Evolutionary conservation across 2,329 filamentous ascomycete genomes (phyloP), one percentile per base, ranked within the genome.

Genomic region (Stylonectria norvegica): DNA sequence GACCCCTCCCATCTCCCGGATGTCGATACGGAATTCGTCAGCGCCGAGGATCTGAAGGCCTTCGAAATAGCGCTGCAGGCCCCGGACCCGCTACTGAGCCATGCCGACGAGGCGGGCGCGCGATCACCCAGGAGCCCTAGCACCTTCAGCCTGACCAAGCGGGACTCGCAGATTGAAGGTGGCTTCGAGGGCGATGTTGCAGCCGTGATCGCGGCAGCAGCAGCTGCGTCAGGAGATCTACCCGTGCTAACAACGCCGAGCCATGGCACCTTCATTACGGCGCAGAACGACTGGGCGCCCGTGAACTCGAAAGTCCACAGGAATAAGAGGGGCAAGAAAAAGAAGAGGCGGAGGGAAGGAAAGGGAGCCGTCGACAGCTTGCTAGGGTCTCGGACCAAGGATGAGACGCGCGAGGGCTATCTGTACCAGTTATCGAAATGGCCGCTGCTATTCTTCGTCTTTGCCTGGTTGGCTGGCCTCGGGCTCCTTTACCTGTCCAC

Each of bases 261-360:
- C 2, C 63, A 65, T 42, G 67, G 65, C 27, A 67, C 79, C 35
- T 89, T 90, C 61, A 88, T 97, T 56, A 86, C 88, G 4, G 91
- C 93, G 28, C 81, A 94, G 59, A 95, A 95, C 63, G 93, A 98
- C 70, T 98, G 93, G 93, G 83, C 87, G 12, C 93, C 93, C 0
- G 80, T 97, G 10, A 83, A 86, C 53, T 80, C 91, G 60, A 82
- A 78, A 42, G 75, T 90, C 16, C 60, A 69, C 53, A 54, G 55
- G 11, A 49, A 47, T 36, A 71, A 64, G 57, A 59, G 63, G 58
- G 62, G 54, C 57, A 66, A 47, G 43, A 65, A 59, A 46, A 61
- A 58, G 53, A 66, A 57, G 42, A 55, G 38, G 46, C 55, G 42
- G 34, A 45, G 50, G 36, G 69, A 69, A 25, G 61, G 55, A 23